Evolutionary conservation across 768 basidiomycete species (phyloP), one percentile per base, ranked within the genome.

Genomic region (Pisolithus orientalis): DNA sequence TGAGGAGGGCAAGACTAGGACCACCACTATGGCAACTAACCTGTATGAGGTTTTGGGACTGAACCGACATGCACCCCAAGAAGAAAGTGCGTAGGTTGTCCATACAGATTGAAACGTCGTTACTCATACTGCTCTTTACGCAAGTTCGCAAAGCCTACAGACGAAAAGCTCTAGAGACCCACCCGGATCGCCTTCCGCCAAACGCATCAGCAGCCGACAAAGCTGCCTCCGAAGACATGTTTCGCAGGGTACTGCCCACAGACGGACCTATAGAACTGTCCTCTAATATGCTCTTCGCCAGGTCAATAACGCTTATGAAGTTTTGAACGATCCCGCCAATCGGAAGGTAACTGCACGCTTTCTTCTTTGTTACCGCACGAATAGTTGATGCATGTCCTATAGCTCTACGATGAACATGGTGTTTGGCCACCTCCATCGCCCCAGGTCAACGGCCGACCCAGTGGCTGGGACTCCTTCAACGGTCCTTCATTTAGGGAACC

Each of bases 111-210:
- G 34, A 38, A 34, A 49, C 47, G n/a, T 45, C 45, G 17, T 29
- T 13, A 14, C 54, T 62, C 40, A 59, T 32, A 7, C 16, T 29
- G 4, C 29, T 32, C 29, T 39, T 40, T 24, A 37, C 55, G 3
- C 44, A 24, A 90, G 87, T 90, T 56, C 80, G 85, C 55, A 87
- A 78, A 59, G 88, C 88, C n/a, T 90, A 90, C 75, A 83, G 78
- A 66, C 80, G 74, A 68, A 77, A 71, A 61, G 88, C 88, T 2
- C 62, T 90, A 27, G 72, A 81, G 52, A 90, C 86, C 2, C 88
- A 90, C 63, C 88, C 88, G 5, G 88, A 90, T 61, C 75, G 88
- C 42, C 72, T 87, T 2, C 76, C 79, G 5, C 79, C 71, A 39
- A 74, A 74, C 14, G 74, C 76, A n/a, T 78, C 82, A 27, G 57